Evolutionary conservation across 2,329 filamentous ascomycete genomes (phyloP), one percentile per base, ranked within the genome.

Genomic region (Diatrype stigma): DNA sequence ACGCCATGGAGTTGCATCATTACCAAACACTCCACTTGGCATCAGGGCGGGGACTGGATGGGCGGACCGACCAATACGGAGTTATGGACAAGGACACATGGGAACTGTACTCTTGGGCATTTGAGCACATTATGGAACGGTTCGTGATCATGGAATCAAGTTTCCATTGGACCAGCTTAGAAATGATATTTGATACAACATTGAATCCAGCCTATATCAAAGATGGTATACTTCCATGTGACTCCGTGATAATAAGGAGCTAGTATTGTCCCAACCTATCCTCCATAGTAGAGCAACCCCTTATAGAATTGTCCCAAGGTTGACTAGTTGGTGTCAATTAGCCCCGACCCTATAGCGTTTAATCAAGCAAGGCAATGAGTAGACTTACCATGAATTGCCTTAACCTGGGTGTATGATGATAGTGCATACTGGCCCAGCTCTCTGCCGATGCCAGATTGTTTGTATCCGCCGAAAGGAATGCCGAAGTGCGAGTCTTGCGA

Each of bases 381-480:
- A n/a, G n/a, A 32, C 45, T 46, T 46, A 46, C 45, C 45, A 35
- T 46, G 45, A 22, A 46, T 26, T 46, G 45, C 45, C 19, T 46
- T 46, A 7, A 46, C 28, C 26, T 32, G 26, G 32, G 45, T 46
- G 17, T 46, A 46, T 32, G 45, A 23, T 10, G 45, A 46, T 35
- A 46, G 17, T 14, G 45, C 45, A 17, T 46, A 46, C 17, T 46
- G 45, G 14, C 73, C 74, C 14, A 75, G 56, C 49, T 76, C 74
- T 7, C 73, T 60, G 0, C 74, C 73, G 28, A 76, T 72, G 14
- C 74, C 73, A 42, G 73, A 76, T 62, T 76, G 73, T 63, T 77
- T 77, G 11, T 75, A 68, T 3, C 74, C 73, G 4, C 73, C 74
- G 51, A 76, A 76, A 0, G 74, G 74, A 37, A 76, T 67, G 3